Evolutionary conservation across 129 eudicot genomes (phyloP).

Genomic region (Heracleum sosnowskyi): DNA sequence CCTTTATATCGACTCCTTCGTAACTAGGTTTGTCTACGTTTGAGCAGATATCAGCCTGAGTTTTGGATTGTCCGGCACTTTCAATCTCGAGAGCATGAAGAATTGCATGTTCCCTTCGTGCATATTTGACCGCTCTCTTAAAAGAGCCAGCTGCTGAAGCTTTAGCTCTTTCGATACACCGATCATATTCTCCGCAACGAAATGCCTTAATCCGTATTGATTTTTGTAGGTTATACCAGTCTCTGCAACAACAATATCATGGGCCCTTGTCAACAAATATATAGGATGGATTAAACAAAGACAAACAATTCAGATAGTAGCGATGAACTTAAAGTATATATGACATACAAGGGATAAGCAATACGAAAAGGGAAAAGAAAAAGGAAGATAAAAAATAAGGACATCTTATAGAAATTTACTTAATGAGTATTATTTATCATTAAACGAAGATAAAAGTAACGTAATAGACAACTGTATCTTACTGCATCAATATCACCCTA

Average conservation of each 20-base stretch:
- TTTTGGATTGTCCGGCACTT: constrained; percentile 36
- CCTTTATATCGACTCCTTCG: constrained; percentile 17
- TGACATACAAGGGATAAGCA: neutral
- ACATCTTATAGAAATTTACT: neutral
- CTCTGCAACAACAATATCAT: constrained; percentile 39
- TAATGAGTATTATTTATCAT: neutral
- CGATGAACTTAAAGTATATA: neutral
- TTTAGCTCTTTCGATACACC: constrained; percentile 70
- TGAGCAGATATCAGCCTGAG: constrained; percentile 15
- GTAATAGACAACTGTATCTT: neutral
- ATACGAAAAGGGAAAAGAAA: neutral
- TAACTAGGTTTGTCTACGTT: constrained; percentile 13
- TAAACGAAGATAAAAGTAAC: neutral
- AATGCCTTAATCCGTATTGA: constrained; percentile 78
- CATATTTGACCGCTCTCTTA: constrained; percentile 51
- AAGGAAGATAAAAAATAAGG: neutral
- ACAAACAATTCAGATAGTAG: neutral
- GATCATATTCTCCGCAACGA: constrained; percentile 73
- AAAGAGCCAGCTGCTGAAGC: constrained; percentile 34
- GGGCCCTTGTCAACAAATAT: neutral
- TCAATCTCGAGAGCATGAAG: constrained; percentile 83
- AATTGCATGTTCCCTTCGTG: constrained; percentile 72
- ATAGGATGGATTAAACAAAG: neutral
- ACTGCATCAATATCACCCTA: neutral
- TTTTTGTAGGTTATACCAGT: constrained; percentile 83